A percentile compares a stretch with the other conserved stretches of the same genome.
These are phyloP conservation scores for Hanseniaspora clermontiae DNA, from an alignment of 805 yeast species.

Conservation along the genomic window DNA sequence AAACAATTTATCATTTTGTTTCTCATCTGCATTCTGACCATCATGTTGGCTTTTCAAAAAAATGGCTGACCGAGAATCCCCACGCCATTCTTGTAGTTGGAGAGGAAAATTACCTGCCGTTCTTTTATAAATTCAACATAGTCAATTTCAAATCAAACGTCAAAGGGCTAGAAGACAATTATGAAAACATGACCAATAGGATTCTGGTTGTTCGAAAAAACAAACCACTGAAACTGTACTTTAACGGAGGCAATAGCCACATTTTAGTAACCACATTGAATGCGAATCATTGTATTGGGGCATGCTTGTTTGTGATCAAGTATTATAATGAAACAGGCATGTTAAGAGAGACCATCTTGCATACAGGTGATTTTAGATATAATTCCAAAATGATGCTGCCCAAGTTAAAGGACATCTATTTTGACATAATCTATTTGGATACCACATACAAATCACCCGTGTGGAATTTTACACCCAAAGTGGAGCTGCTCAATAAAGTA, in stretches of 20 bases:
- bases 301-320: conserved; percentile 66
- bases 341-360: conserved; percentile 36
- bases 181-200: conserved; percentile 33
- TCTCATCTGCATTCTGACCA: conserved; percentile 92
- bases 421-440: conserved; percentile 67
- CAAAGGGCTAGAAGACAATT: conserved; percentile 25
- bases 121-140: conserved; percentile 43
- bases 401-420: conserved; percentile 19
- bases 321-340: conserved; percentile 24
- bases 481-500: conserved; percentile 7
- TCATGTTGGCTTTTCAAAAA: conserved; percentile 70
- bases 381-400: conserved; percentile 30
- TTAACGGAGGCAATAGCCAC: background rate
- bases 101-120: conserved; percentile 48
- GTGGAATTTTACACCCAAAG: conserved; percentile 30
- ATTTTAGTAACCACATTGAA: conserved; percentile 51
- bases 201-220: background rate
- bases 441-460: conserved; percentile 51
- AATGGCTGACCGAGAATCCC: conserved; percentile 52
- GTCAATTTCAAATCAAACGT: conserved; percentile 20
- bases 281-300: conserved; percentile 97
- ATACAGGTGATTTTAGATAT: conserved; percentile 91
- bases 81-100: conserved; percentile 50
- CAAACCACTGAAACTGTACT: background rate
- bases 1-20: conserved; percentile 43